Percentiles rank a stretch among this genome's conserved stretches.
Conservation (phyloP, 1,284 basidiomycete genomes). For the Boletellus sp. region DNA sequence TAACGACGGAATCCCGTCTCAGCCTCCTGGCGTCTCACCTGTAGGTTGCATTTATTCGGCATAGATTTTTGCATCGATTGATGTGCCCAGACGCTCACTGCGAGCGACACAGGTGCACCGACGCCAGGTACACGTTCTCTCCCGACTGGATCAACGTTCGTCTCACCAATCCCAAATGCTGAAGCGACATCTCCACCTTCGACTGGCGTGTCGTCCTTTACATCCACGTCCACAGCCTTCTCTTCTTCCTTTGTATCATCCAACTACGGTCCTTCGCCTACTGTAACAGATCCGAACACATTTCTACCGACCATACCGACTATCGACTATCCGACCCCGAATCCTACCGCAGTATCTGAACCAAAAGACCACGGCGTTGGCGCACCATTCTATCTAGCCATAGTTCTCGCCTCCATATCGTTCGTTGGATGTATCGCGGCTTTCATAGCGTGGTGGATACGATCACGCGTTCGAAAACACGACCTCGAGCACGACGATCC, state of each 20-base stretch:
- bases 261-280: conserved; percentile 3
- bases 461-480: conserved; percentile 21
- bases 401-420: conserved; percentile 30
- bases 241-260: conserved; percentile 7
- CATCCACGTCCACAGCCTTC: conserved; percentile 1
- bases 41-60: conserved; percentile 5
- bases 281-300: conserved; percentile 16
- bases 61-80: not conserved
- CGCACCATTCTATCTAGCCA: conserved; percentile 33
- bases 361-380: conserved; percentile 25
- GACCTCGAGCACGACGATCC: conserved; percentile 23
- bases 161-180: conserved; percentile 15
- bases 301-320: conserved; percentile 25
- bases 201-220: conserved; percentile 2
- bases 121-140: conserved; percentile 7
- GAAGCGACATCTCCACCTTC: conserved; percentile 17
- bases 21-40: not conserved
- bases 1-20: conserved; percentile 7
- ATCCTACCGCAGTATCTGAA: conserved; percentile 16
- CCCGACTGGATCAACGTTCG: not conserved
- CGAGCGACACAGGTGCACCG: not conserved
- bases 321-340: conserved; percentile 19
- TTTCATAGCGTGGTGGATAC: conserved; percentile 31
- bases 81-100: conserved; percentile 9
- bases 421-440: conserved; percentile 30